These are phyloP conservation scores for Metschnikowia noctiluminum DNA, from an alignment of 805 yeast genomes.

Conservation along the genomic window DNA sequence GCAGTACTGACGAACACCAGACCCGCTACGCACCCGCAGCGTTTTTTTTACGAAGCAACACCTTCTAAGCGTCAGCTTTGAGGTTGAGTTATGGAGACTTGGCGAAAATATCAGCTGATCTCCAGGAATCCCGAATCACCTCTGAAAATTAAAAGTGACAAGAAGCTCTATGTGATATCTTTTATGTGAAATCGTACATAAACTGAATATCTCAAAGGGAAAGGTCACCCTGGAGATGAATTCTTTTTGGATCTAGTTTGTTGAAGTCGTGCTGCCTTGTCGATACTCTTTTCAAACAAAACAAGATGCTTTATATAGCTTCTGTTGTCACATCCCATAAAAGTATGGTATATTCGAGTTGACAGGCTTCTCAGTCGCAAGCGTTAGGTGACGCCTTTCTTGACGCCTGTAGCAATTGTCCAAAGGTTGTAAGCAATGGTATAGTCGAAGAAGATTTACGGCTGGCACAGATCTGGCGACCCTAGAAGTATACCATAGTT, in stretches of 20 bases:
- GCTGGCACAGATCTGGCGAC: background rate
- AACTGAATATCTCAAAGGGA: background rate
- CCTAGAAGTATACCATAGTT: background rate
- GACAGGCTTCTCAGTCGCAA: background rate
- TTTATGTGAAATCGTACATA: background rate
- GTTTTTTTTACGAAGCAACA: too few relatives aligned
- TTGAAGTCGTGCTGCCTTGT: background rate
- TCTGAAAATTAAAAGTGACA: background rate
- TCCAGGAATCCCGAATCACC: background rate
- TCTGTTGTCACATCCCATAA: conserved; percentile 1
- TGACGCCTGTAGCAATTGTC: background rate
- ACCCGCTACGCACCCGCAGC: too few relatives aligned
- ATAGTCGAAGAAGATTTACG: background rate
- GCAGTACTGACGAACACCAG: too few relatives aligned
- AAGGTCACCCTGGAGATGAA: background rate
- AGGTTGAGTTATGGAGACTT: background rate
- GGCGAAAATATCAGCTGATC: background rate
- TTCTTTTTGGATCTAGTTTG: background rate
- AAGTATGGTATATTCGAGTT: background rate
- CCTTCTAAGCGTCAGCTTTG: too few relatives aligned
- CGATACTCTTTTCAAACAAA: background rate
- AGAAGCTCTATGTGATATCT: background rate
- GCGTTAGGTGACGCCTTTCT: background rate
- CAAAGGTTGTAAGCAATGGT: background rate
- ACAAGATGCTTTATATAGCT: conserved; percentile 1